Base-by-base conservation (phyloP, 352 stramenopile genomes). In the Pseudoperonospora humuli region DNA sequence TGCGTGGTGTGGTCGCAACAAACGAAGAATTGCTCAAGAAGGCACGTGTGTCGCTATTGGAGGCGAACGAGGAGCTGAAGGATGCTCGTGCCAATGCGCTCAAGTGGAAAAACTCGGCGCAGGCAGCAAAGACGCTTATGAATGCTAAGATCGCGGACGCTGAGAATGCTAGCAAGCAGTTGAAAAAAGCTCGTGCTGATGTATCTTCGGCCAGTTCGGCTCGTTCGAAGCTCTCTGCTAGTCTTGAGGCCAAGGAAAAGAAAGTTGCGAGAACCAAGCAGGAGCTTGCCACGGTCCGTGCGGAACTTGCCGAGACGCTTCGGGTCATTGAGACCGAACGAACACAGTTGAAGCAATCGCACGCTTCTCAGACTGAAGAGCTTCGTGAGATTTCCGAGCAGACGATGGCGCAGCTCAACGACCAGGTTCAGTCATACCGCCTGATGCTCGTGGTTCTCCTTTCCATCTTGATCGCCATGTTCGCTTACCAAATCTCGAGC, bases 21-120 rank as follows among this genome's bases (percentile, higher is more conserved):
- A 77, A 86, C 23, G 77, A 86, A 17, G 68, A 83, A 15, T 57
- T 83, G 39, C 60, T 86, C 0, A 83, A 86, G 61, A 86, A 86
- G 62, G 72, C 73, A 33, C 72, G 77, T 28, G 56, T 64, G 14
- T 75, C 77, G 7, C 57, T 89, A 31, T 52, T 86, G 14, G 70
- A 79, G 36, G 65, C 67, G 7, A 89, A 86, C 45, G 72, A 84
- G 33, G 77, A 89, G 58, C 68, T 89, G 5, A 86, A 89, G 57
- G 65, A 79, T n/a, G 60, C 72, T 9, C 74, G 64, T n/a, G 66
- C 66, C 3, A 70, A 76, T 48, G 57, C 64, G 6, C 43, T 76
- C 21, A 89, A 89, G 56, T 86, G 75, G 74, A 89, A 89, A 50
- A 68, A 64, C 49, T 81, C 73, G 15, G 61, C 73, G 1, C 68